phyloP scores from a whole-genome alignment of 129 eudicot species.

The Saposhnikovia divaricata region DNA sequence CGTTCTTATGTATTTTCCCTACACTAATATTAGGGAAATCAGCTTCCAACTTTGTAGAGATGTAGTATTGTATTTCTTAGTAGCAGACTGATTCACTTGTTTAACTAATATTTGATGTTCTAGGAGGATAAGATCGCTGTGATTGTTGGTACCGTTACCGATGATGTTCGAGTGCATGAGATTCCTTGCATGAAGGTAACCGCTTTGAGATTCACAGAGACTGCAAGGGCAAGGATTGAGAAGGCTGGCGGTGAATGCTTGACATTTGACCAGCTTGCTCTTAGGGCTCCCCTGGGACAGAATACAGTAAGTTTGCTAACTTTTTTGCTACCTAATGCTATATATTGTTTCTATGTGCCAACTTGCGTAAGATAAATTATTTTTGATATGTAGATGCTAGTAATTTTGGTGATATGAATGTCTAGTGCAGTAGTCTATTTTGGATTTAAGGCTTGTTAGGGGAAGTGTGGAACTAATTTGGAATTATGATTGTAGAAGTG shows the following conservation, averaged over 20 bases:
- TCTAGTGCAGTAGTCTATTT: too few species aligned
- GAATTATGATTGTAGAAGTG: too few species aligned
- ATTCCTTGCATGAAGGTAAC: conserved; percentile 29
- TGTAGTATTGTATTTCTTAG: too few species aligned
- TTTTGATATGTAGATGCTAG: neutral
- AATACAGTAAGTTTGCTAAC: conserved; percentile 14
- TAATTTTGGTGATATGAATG: too few species aligned
- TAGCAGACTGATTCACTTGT: neutral
- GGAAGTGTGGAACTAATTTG: neutral
- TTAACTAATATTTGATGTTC: neutral
- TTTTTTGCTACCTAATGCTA: neutral
- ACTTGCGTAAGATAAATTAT: neutral
- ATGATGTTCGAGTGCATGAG: conserved; percentile 28
- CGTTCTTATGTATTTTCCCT: too few species aligned
- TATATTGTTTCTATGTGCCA: neutral
- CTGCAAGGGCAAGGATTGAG: conserved; percentile 35
- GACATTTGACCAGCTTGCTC: conserved; percentile 35
- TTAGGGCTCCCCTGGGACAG: conserved; percentile 24
- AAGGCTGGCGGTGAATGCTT: conserved; percentile 38
- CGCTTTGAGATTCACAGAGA: conserved; percentile 31
- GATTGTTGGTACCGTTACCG: conserved; percentile 21
- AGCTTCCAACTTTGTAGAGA: neutral
- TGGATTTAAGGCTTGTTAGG: neutral
- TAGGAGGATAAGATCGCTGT: conserved; percentile 32
- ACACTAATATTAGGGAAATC: too few species aligned